Conservation (phyloP, 202 grass and related monocot species). For the Zizania palustris region DNA sequence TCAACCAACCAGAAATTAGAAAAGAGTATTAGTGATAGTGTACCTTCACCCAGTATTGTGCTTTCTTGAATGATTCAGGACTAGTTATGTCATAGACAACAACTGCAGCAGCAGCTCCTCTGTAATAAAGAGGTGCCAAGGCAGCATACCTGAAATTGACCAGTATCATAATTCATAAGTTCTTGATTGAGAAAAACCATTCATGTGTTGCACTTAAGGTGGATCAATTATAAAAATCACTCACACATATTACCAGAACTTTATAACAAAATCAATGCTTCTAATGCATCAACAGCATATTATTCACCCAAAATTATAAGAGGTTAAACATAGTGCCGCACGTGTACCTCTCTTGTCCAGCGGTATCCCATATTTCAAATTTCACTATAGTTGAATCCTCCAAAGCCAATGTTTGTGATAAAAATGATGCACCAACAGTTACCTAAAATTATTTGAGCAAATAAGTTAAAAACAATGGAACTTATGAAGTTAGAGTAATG, state of each 20-base stretch:
- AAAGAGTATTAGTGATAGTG: conserved; percentile 6
- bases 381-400: conserved; percentile 85
- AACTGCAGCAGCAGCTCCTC: conserved; percentile 86
- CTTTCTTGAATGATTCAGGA: conserved; percentile 94
- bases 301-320: not conserved
- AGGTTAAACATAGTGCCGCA: not conserved
- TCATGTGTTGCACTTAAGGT: conserved; percentile 27
- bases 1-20: conserved; percentile 19
- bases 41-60: conserved; percentile 98
- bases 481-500: not conserved
- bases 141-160: conserved; percentile 77
- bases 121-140: conserved; percentile 92
- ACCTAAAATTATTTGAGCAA: conserved; percentile 58
- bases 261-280: not conserved
- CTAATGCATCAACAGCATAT: not conserved
- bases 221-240: not conserved
- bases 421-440: conserved; percentile 90
- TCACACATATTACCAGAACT: not conserved
- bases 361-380: conserved; percentile 99
- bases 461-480: conserved; percentile 26
- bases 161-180: not conserved
- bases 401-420: conserved; percentile 90
- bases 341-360: conserved; percentile 89
- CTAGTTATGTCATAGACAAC: conserved; percentile 98
- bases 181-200: not conserved